A percentile compares a stretch with the other conserved stretches of the same genome.
Evolutionary conservation across 331 rosid species (phyloP).

Genomic region (Rhamnella rubrinervis): DNA sequence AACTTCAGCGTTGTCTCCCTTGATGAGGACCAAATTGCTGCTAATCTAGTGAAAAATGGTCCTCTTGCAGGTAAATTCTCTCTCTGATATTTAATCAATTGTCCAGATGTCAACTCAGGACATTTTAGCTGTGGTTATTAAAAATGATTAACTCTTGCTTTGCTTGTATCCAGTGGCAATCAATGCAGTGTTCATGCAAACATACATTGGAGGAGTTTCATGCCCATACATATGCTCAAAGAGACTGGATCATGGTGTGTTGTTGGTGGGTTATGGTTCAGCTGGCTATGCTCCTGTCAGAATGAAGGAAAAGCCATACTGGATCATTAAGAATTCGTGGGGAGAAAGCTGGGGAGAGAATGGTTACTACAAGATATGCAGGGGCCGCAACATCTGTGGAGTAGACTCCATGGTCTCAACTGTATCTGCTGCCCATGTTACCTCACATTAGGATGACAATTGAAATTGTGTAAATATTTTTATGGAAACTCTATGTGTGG

Average conservation of each 20-base stretch:
- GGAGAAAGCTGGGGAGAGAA: conserved; percentile 91
- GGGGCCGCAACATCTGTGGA: conserved; percentile 80
- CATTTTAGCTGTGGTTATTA: no score
- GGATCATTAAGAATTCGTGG: conserved; percentile 97
- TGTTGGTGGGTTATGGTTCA: conserved; percentile 81
- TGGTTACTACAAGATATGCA: conserved; percentile 84
- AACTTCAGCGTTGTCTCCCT: conserved; percentile 86
- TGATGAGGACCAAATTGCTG: conserved; percentile 86
- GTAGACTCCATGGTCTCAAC: conserved; percentile 98
- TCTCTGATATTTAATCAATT: background rate
- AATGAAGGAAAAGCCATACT: conserved; percentile 82
- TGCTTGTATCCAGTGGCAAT: conserved; percentile 65
- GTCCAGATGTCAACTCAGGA: no score
- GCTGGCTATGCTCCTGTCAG: conserved; percentile 68
- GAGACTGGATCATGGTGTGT: conserved; percentile 74
- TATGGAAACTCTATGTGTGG: background rate
- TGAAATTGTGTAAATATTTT: conserved; percentile 20
- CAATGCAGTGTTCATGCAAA: conserved; percentile 93
- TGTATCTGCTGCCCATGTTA: conserved; percentile 70
- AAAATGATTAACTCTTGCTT: background rate
- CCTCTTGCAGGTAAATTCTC: conserved; percentile 69
- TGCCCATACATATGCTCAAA: conserved; percentile 90
- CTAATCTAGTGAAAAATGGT: conserved; percentile 85
- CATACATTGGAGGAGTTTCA: conserved; percentile 84
- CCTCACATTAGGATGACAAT: conserved; percentile 25